A percentile compares a stretch with the other conserved stretches of the same genome.
phyloP scores from a whole-genome alignment of 2,329 filamentous ascomycete genomes.

The Botrytis porri region DNA sequence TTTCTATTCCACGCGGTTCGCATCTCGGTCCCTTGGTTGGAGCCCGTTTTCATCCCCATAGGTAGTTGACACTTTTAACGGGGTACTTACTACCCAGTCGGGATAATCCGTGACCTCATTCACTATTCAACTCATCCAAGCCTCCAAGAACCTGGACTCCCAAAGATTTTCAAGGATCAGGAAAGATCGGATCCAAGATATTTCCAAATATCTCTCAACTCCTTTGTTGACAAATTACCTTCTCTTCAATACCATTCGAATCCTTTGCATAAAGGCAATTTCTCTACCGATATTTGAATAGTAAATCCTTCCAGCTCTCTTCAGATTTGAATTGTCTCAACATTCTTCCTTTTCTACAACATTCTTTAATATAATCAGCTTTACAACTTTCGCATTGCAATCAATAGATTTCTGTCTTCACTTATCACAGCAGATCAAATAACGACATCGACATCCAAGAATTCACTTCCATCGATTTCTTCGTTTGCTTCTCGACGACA shows the following conservation, averaged over 20 bases:
- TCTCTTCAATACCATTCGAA: background rate
- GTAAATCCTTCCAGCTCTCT: background rate
- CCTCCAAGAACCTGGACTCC: background rate
- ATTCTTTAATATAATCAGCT: constrained; percentile 14
- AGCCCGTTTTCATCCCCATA: constrained; percentile 5
- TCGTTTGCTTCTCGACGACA: constrained; percentile 9
- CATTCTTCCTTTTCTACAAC: background rate
- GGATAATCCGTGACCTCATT: constrained; percentile 19
- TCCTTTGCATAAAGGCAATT: background rate
- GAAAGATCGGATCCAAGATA: constrained; percentile 9
- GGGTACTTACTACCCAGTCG: background rate
- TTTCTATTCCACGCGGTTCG: background rate
- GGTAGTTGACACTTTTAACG: background rate
- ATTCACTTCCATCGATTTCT: background rate
- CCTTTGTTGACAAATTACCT: background rate
- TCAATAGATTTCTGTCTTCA: constrained; percentile 7
- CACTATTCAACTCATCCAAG: background rate
- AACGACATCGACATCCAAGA: background rate
- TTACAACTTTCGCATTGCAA: background rate
- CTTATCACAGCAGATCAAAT: background rate
- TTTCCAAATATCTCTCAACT: constrained; percentile 4
- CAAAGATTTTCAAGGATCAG: constrained; percentile 5
- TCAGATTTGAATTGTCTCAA: background rate
- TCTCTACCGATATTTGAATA: background rate
- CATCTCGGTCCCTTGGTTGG: constrained; percentile 13